Evolutionary conservation across 2,329 filamentous ascomycete genomes (phyloP), one percentile per base, ranked within the genome.

Genomic region (Fusarium pseudograminearum): DNA sequence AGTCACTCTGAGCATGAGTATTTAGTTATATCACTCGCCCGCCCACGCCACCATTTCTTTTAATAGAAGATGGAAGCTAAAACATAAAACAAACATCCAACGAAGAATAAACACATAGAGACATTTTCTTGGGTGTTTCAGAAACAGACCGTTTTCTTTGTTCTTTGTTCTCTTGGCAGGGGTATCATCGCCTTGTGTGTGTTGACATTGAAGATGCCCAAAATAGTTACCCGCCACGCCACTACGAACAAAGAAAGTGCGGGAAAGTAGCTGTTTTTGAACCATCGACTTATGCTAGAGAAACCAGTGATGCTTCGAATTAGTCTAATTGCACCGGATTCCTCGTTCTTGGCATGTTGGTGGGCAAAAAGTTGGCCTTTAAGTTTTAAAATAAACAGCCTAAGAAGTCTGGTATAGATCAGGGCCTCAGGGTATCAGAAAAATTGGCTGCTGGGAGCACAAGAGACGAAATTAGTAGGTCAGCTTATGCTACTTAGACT

Each of bases 101-200:
- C 8, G 14, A 16, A n/a, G 11, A 33, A 6, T 10, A 7, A 33
- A 3, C 12, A 7, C 15, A 8, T 8, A 28, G 7, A 20, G 16
- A 11, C 14, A 4, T 26, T 15, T 11, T 38, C 7, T 20, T 15
- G 7, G 28, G 9, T 14, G 36, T 55, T 31, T 61, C 47, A 45
- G 42, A 34, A 20, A 26, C 10, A 28, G 14, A n/a, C 20, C 7
- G 16, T 26, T 40, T 51, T 44, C 53, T 67, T 69, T 63, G 46
- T 68, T 64, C 67, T 67, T 70, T 70, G 67, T 67, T 60, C 52
- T 44, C 26, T 47, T 33, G 36, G 40, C 24, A 56, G 31, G 28
- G 53, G 24, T 28, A 4, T 16, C 9, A 18, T 24, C 36, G 28
- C 14, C 30, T 33, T 18, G 33, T 6, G 18, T 3, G 31, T 50